Evolutionary conservation across 1,284 basidiomycete genomes (phyloP).

Genomic region (Anthracocystis walkeri): DNA sequence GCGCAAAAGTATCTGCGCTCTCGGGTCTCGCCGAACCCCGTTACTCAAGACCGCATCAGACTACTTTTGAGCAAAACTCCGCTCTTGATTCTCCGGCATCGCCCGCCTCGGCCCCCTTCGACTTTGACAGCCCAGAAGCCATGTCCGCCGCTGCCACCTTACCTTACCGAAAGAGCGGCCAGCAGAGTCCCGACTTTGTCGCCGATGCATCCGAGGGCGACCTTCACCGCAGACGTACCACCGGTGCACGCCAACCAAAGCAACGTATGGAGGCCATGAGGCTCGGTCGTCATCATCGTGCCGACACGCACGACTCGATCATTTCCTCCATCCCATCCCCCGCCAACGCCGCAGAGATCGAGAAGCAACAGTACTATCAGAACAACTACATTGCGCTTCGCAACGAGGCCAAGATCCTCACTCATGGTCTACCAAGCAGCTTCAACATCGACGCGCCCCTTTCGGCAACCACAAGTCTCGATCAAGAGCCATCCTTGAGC

Average conservation of each 20-base stretch:
- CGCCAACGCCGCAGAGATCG: constrained; percentile 33
- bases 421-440: constrained; percentile 30
- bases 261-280: constrained; percentile 32
- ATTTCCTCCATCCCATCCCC: constrained; percentile 21
- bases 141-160: constrained; percentile 24
- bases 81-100: constrained; percentile 7
- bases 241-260: constrained; percentile 32
- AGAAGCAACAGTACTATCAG: constrained; percentile 51
- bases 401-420: constrained; percentile 41
- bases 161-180: constrained; percentile 27
- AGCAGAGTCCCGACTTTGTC: constrained; percentile 16
- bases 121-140: constrained; percentile 23
- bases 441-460: constrained; percentile 35
- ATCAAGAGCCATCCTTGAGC: constrained; percentile 36
- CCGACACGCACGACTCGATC: constrained; percentile 52
- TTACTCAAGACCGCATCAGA: constrained; percentile 32
- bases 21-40: constrained; percentile 49
- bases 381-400: constrained; percentile 52
- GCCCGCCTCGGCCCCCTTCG: constrained; percentile 1
- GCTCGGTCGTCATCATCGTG: constrained; percentile 45
- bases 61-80: constrained; percentile 15
- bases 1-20: constrained; percentile 31
- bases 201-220: constrained; percentile 34
- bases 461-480: constrained; percentile 39
- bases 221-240: constrained; percentile 42